Conservation (phyloP, 257 asterid genomes). For the Gentiana straminea region DNA sequence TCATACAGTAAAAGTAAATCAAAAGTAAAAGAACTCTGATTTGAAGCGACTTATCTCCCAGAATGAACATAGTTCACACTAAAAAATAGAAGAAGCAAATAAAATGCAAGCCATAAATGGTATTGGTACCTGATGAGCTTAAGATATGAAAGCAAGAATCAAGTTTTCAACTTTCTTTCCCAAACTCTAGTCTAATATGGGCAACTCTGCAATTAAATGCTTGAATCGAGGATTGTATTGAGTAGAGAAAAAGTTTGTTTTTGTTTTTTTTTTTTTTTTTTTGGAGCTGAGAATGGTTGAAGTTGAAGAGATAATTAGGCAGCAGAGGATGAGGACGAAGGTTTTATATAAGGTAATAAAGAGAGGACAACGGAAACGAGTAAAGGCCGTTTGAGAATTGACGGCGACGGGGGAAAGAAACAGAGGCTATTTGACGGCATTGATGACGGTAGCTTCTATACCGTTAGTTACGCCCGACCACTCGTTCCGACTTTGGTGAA, state of each 20-base stretch:
- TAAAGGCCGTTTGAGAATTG: slow-evolving; percentile 2
- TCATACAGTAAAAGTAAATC: not conserved
- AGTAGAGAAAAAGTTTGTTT: not conserved
- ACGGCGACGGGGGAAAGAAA: slow-evolving; percentile 16
- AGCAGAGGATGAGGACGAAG: not conserved
- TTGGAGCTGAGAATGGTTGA: no score
- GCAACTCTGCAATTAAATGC: not conserved
- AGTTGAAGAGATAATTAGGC: no score
- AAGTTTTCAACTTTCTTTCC: not conserved
- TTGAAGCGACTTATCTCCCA: not conserved
- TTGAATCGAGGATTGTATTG: not conserved
- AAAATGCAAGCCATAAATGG: no score
- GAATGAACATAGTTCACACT: not conserved
- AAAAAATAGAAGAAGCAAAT: not conserved
- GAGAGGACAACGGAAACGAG: not conserved
- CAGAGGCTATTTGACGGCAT: slow-evolving; percentile 12
- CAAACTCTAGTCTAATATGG: no score
- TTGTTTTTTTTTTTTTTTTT: no score
- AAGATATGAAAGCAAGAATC: not conserved
- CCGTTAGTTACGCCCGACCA: slow-evolving; percentile 17
- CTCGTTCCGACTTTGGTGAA: slow-evolving; percentile 11
- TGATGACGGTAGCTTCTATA: slow-evolving; percentile 14
- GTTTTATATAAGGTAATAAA: slow-evolving; percentile 6
- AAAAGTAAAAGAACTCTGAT: not conserved
- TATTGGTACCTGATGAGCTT: no score